Evolutionary conservation across 2,329 filamentous ascomycete species (phyloP).

Genomic region (Periglandula ipomoeae): DNA sequence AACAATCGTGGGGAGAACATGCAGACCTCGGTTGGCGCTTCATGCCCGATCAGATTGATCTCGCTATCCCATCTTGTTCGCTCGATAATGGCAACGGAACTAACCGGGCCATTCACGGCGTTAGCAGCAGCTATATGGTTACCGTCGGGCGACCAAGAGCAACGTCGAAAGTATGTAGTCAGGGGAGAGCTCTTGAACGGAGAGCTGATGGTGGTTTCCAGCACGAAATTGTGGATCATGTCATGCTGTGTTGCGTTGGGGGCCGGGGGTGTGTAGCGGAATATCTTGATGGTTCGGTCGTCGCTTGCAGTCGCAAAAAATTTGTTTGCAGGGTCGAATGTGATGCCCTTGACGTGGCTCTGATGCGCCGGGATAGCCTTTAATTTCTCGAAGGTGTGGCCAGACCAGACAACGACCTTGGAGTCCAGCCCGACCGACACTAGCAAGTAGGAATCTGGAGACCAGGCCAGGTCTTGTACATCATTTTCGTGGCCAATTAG

Average conservation of each 20-base stretch:
- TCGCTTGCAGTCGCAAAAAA: constrained; percentile 98
- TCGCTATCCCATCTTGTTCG: constrained; percentile 89
- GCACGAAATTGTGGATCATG: constrained; percentile 91
- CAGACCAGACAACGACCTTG: constrained; percentile 97
- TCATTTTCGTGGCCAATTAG: constrained; percentile 97
- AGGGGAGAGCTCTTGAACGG: constrained; percentile 88
- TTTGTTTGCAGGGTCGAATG: constrained; percentile 97
- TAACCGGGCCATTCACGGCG: constrained; percentile 93
- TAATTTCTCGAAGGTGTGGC: constrained; percentile 94
- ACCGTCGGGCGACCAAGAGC: constrained; percentile 96
- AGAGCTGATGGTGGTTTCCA: constrained; percentile 81
- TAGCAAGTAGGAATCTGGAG: constrained; percentile 86
- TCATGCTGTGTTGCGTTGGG: constrained; percentile 92
- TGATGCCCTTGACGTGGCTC: constrained; percentile 97
- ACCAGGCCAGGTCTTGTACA: constrained; percentile 96
- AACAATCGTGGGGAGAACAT: constrained; percentile 93
- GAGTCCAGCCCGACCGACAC: constrained; percentile 96
- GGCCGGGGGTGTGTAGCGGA: constrained; percentile 82
- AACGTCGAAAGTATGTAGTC: constrained; percentile 92
- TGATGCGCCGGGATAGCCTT: constrained; percentile 90
- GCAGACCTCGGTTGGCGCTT: constrained; percentile 94
- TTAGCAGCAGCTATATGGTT: constrained; percentile 96
- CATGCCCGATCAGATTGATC: constrained; percentile 94
- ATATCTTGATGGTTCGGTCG: constrained; percentile 93
- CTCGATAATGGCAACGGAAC: constrained; percentile 92